Evolutionary conservation across 768 basidiomycete species (phyloP).

Genomic region (Saitozyma podzolica): DNA sequence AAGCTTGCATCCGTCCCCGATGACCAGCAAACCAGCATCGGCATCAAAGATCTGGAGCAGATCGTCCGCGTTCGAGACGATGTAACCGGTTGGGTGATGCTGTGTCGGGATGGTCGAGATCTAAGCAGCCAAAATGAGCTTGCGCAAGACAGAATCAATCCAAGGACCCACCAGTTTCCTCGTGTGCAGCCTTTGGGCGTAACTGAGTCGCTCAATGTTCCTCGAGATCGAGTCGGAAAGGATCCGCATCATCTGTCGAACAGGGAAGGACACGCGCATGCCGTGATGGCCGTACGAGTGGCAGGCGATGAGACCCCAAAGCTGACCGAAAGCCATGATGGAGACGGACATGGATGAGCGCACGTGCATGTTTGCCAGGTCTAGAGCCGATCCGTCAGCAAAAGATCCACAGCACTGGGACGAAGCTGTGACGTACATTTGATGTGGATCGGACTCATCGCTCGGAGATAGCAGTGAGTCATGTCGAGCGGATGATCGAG

Average conservation of each 20-base stretch:
- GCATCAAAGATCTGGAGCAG: conserved; percentile 73
- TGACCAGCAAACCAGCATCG: conserved; percentile 57
- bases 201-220: conserved; percentile 75
- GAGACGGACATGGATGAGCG: conserved; percentile 84
- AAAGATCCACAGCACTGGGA: conserved; percentile 3
- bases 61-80: conserved; percentile 78
- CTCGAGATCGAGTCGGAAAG: conserved; percentile 76
- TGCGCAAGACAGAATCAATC: neutral
- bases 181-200: conserved; percentile 71
- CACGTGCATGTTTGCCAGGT: conserved; percentile 77
- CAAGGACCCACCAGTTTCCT: conserved; percentile 66
- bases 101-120: conserved; percentile 70
- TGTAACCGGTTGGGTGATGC: conserved; percentile 71
- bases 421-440: conserved; percentile 59
- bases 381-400: conserved; percentile 50
- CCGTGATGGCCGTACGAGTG: conserved; percentile 74
- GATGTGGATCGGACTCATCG: conserved; percentile 82
- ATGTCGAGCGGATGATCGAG: conserved; percentile 72
- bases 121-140: conserved; percentile 50
- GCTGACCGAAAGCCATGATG: conserved; percentile 71
- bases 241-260: conserved; percentile 76
- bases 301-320: conserved; percentile 79
- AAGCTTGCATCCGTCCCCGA: conserved; percentile 67
- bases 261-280: conserved; percentile 83
- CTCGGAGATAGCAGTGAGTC: conserved; percentile 80